Evolutionary conservation across 106 monocot genomes (phyloP).

Genomic region (Dendrobium catenatum): DNA sequence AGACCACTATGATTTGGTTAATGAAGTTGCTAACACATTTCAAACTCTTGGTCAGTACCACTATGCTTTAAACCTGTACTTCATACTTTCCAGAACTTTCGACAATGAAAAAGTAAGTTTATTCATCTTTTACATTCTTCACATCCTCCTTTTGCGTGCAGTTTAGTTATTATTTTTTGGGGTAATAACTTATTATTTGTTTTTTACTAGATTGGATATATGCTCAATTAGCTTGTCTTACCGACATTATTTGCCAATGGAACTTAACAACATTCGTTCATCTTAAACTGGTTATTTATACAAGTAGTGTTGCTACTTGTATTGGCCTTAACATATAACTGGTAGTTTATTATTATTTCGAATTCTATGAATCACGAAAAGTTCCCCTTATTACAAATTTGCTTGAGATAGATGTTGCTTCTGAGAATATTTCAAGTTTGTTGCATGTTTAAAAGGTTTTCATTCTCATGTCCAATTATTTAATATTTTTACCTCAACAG

Average conservation of each 20-base stretch:
- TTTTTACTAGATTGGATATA: background rate
- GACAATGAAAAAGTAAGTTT: constrained; percentile 41
- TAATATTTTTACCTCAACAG: too few relatives aligned
- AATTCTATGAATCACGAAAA: background rate
- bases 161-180: background rate
- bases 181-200: background rate
- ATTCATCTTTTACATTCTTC: background rate
- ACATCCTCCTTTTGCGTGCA: background rate
- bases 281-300: background rate
- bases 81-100: constrained; percentile 28
- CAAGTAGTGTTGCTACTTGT: background rate
- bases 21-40: constrained; percentile 66
- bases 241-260: background rate
- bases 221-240: background rate
- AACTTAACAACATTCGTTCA: background rate
- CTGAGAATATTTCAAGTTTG: too few relatives aligned
- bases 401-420: background rate
- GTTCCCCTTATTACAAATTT: background rate
- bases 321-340: background rate
- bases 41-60: constrained; percentile 39
- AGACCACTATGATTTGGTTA: constrained; percentile 34
- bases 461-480: too few relatives aligned
- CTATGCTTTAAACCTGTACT: constrained; percentile 71
- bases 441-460: too few relatives aligned
- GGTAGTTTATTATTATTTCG: background rate